Conservation (phyloP, 1,284 basidiomycete genomes). For the Cutaneotrichosporon mucoides region DNA sequence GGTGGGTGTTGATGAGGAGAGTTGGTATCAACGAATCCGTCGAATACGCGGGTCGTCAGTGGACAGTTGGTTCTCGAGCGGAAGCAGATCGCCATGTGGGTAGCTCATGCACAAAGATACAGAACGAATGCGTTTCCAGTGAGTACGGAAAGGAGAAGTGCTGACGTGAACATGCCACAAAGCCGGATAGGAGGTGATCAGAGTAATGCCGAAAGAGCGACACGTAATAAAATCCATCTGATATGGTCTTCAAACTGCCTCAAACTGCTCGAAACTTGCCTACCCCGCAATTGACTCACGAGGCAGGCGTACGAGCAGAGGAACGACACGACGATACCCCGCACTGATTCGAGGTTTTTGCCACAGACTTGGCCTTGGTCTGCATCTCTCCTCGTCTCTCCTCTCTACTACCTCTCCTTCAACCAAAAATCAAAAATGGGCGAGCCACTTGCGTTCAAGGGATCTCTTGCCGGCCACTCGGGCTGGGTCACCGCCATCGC, state of each 20-base stretch:
- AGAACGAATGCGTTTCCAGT: neutral
- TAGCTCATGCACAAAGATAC: neutral
- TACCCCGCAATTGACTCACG: too few relatives aligned
- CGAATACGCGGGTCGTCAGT: neutral
- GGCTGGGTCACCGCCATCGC: conserved; percentile 97
- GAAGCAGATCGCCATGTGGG: neutral
- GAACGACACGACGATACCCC: too few relatives aligned
- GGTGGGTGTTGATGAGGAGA: neutral
- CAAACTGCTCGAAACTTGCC: too few relatives aligned
- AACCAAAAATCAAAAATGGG: conserved; percentile 55
- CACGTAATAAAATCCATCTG: too few relatives aligned
- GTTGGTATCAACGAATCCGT: neutral
- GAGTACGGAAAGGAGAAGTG: neutral
- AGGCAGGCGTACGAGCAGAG: too few relatives aligned
- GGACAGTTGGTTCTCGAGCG: neutral
- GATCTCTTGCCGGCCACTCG: conserved; percentile 89
- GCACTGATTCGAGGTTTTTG: too few relatives aligned
- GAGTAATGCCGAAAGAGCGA: too few relatives aligned
- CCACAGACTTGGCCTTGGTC: too few relatives aligned
- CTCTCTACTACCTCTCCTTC: conserved; percentile 8
- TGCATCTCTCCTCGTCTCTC: conserved; percentile 13
- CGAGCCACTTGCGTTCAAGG: conserved; percentile 86
- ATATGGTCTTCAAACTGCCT: too few relatives aligned
- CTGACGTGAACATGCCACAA: too few relatives aligned
- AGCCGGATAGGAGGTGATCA: too few relatives aligned